Base-by-base conservation (phyloP, 2,329 filamentous ascomycete genomes). In the Colletotrichum tanaceti region DNA sequence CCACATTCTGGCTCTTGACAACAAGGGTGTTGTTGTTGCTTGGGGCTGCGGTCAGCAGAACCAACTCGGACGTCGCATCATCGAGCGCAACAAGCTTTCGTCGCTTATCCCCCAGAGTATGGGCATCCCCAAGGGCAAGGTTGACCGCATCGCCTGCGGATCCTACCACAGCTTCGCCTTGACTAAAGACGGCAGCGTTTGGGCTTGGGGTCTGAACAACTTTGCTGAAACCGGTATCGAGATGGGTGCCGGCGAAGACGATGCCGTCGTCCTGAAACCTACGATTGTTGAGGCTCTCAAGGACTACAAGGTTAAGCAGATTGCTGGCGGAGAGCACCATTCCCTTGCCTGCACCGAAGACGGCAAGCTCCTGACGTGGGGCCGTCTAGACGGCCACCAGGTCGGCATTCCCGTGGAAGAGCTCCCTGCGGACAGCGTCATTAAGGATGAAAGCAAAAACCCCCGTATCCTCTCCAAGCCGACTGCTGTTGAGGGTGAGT, bases 201-300 rank as follows among this genome's bases (percentile, higher is more conserved):
- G 89, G 79, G 87, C 90, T 0, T 97, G 93, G 93, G 93, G 94
- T 28, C 83, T 95, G 38, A 97, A 97, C 85, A 94, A 92, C 80
- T 97, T 92, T 78, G 92, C 91, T 71, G 91, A 97, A 81, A 92
- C 92, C 18, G 93, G 91, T 68, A 73, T 77, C 67, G 82, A 84
- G 18, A 85, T 88, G 50, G 84, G 85, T 62, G 89, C 87, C 16
- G 90, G 90, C 39, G 87, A 90, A 66, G 88, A 91, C 60, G 89
- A 91, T 72, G 90, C 90, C 41, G 88, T 91, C 70, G 86, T 97
- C 58, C 85, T 91, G n/a, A 87, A 88, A 72, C 92, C 93, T 3
- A 88, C 87, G 49, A 81, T 91, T 59, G 87, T 97, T 32, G 80
- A 87, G 10, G 85, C 85, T 7, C 85, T 98, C 10, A 83, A 84